Conservation (phyloP, 164 flowering plant genomes). For the Sedum album region DNA sequence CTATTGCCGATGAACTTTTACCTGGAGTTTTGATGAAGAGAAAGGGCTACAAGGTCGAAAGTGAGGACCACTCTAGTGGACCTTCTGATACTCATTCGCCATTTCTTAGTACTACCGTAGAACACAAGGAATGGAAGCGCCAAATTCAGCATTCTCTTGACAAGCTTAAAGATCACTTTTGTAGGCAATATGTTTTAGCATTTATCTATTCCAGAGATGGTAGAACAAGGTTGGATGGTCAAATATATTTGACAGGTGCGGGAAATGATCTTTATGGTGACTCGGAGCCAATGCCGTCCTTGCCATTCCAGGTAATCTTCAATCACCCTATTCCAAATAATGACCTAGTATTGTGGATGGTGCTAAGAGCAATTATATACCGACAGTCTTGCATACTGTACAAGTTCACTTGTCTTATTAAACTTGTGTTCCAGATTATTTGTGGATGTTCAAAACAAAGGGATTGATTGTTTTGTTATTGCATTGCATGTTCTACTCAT, state of each 20-base stretch:
- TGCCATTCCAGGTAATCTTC: constrained; percentile 84
- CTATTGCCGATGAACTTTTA: constrained; percentile 72
- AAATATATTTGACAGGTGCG: constrained; percentile 53
- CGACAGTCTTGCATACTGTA: neutral
- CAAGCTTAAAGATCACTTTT: constrained; percentile 84
- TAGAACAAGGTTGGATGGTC: constrained; percentile 63
- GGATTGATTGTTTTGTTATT: neutral
- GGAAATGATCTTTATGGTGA: constrained; percentile 54
- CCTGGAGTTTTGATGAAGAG: constrained; percentile 49
- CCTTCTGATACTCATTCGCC: constrained; percentile 26
- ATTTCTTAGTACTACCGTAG: constrained; percentile 29
- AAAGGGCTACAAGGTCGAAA: constrained; percentile 40
- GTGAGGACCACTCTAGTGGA: constrained; percentile 34
- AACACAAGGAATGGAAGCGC: constrained; percentile 88
- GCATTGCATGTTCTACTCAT: neutral
- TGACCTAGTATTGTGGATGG: neutral
- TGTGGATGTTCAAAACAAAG: neutral
- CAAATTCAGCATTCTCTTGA: constrained; percentile 81
- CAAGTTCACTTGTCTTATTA: neutral
- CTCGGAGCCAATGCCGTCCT: constrained; percentile 74
- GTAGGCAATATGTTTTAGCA: constrained; percentile 83
- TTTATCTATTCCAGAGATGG: constrained; percentile 92
- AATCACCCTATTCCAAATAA: constrained; percentile 6
- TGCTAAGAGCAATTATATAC: neutral
- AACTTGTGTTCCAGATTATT: neutral